Base-by-base conservation (phyloP, 306 rosid genomes). In the Cucumis hystrix region DNA sequence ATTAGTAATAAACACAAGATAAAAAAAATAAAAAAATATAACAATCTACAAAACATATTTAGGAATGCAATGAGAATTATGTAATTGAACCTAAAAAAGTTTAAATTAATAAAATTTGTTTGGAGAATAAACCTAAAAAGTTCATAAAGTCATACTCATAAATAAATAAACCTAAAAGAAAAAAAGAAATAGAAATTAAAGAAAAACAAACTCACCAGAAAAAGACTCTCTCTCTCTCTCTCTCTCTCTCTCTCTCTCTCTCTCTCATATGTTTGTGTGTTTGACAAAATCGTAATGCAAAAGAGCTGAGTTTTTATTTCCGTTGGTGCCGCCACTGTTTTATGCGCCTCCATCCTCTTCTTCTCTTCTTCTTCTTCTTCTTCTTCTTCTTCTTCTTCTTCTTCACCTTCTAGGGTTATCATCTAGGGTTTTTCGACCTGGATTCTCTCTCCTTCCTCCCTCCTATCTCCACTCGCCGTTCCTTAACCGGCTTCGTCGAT, bases 401-500 rank as follows among this genome's bases (percentile, higher is more conserved):
- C 80, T 10, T 71, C 80, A 17, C 51, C 76, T 8, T 77, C 81
- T 85, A 85, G 88, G 93, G 84, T 82, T 88, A 73, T 84, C 82
- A 80, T 80, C 72, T 56, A 33, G 79, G 76, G 59, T 77, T 77
- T 77, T 80, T 75, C 84, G 88, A 86, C 90, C 90, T 88, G 92
- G 92, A 88, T 90, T 86, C 89, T 40, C 90, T 88, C 78, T 77
- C 87, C 43, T 86, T 84, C 20, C 78, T 82, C 80, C 72, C 85
- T 45, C 85, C 84, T 84, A 88, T 87, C 88, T 86, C 87, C 74
- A 91, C 89, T 87, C 89, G 89, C 89, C 93, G 96, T 91, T 88
- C 91, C 87, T 88, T 88, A 81, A 88, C 90, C 88, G 93, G 93
- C 89, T 91, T 88, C 47, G 89, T 89, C 77, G 91, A 91, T 87